Percentiles rank a stretch among this genome's conserved stretches.
Evolutionary conservation across 1,284 basidiomycete species (phyloP).

Genomic region (Gomphus bonarii): DNA sequence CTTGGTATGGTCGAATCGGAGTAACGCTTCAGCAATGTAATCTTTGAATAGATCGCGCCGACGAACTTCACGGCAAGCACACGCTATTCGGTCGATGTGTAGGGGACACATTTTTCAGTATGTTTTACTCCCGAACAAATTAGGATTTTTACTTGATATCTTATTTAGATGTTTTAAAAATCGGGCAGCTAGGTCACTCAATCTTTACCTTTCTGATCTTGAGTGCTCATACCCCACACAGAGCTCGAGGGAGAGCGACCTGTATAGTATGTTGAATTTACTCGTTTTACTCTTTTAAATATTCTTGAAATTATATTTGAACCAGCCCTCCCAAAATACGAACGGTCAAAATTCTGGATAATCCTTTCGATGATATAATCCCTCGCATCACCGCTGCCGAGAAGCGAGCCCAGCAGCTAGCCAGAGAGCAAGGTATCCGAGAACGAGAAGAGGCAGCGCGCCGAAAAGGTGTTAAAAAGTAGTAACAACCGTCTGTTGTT

Average conservation of each 20-base stretch:
- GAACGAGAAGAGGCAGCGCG: slow-evolving; percentile 70
- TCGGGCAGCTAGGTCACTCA: slow-evolving; percentile 69
- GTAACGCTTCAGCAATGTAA: background rate
- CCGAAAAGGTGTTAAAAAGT: slow-evolving; percentile 80
- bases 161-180: slow-evolving; percentile 71
- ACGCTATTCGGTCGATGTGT: slow-evolving; percentile 77
- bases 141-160: slow-evolving; percentile 1
- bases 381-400: slow-evolving; percentile 95
- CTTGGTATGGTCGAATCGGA: slow-evolving; percentile 42
- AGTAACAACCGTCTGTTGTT: slow-evolving; percentile 16
- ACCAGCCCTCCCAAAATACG: slow-evolving; percentile 82
- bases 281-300: background rate
- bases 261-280: slow-evolving; percentile 53
- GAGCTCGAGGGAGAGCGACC: slow-evolving; percentile 82
- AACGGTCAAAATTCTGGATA: slow-evolving; percentile 75
- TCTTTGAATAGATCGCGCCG: slow-evolving; percentile 58
- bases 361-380: slow-evolving; percentile 90
- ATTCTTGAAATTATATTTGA: background rate
- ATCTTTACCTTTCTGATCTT: background rate
- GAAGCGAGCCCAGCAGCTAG: slow-evolving; percentile 71
- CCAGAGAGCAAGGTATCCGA: slow-evolving; percentile 61
- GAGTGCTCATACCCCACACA: slow-evolving; percentile 19
- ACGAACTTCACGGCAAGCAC: slow-evolving; percentile 83
- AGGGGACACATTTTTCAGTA: slow-evolving; percentile 83
- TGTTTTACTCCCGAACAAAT: slow-evolving; percentile 23